Percentiles rank a stretch among this genome's conserved stretches.
phyloP scores from a whole-genome alignment of 192 early-diverging fungal genomes.

The Backusella psychrophila region DNA sequence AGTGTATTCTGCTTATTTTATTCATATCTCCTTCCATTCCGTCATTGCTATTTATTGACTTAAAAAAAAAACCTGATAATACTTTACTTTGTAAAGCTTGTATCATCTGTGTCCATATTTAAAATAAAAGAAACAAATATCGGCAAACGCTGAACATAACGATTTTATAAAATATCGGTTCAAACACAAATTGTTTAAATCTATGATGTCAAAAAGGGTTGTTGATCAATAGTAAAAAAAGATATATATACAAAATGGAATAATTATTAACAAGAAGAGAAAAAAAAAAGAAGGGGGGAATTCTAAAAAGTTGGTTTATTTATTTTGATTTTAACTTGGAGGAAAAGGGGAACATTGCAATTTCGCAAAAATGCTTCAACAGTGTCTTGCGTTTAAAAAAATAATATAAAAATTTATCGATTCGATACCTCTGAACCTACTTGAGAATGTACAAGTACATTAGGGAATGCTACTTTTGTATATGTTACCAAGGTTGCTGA shows the following conservation, averaged over 20 bases:
- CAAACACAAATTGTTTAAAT: not conserved
- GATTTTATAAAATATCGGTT: not conserved
- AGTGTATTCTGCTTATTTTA: not conserved
- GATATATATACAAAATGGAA: not conserved
- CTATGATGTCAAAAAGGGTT: not conserved
- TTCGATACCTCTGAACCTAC: too few relatives aligned
- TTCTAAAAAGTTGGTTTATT: not conserved
- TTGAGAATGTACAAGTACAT: too few relatives aligned
- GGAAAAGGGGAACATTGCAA: not conserved
- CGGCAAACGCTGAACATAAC: not conserved
- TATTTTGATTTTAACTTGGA: slow-evolving; percentile 4
- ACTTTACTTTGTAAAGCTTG: not conserved
- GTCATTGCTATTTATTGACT: not conserved
- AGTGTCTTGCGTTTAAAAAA: too few relatives aligned
- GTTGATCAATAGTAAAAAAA: not conserved
- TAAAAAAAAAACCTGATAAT: not conserved
- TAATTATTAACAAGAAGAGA: not conserved
- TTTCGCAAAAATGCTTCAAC: not conserved
- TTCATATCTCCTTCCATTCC: not conserved
- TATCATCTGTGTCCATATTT: not conserved
- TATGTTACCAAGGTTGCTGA: too few relatives aligned
- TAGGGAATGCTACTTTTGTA: too few relatives aligned
- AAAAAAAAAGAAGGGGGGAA: not conserved
- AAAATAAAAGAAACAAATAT: not conserved
- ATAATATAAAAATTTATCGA: too few relatives aligned